Percentiles rank a stretch among this genome's conserved stretches.
phyloP scores from a whole-genome alignment of 768 basidiomycete species.

The Tylopilus rubrobrunneus region DNA sequence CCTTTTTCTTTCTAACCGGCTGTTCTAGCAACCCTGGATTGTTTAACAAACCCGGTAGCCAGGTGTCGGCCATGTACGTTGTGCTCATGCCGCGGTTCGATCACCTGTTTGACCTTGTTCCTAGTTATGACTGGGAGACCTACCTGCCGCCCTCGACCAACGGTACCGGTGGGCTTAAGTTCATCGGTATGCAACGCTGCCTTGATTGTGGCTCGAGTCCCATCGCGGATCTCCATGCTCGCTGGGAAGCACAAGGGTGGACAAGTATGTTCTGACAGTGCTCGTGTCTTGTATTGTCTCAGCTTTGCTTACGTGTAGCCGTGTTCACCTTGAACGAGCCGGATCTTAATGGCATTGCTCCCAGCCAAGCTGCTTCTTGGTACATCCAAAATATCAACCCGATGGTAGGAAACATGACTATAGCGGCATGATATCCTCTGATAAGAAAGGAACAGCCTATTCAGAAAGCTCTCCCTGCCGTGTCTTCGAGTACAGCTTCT shows the following conservation, averaged over 20 bases:
- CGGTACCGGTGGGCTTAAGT: constrained; percentile 34
- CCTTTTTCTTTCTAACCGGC: background rate
- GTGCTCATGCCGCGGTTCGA: background rate
- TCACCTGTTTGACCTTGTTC: background rate
- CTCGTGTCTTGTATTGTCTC: background rate
- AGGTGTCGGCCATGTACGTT: constrained; percentile 34
- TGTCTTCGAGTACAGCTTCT: constrained; percentile 30
- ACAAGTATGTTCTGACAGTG: constrained; percentile 21
- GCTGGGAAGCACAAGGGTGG: constrained; percentile 31
- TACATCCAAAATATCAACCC: constrained; percentile 36
- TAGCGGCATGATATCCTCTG: background rate
- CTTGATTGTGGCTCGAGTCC: constrained; percentile 36
- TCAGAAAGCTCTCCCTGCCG: constrained; percentile 37
- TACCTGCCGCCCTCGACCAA: constrained; percentile 32
- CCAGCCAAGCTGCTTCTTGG: constrained; percentile 33
- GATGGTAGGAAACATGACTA: constrained; percentile 20
- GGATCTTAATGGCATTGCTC: constrained; percentile 28
- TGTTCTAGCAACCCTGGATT: constrained; percentile 26
- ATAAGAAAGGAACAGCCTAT: constrained; percentile 22
- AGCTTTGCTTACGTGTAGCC: constrained; percentile 9
- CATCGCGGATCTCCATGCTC: constrained; percentile 27
- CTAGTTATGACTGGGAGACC: constrained; percentile 38
- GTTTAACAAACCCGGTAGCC: constrained; percentile 26
- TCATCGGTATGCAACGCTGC: constrained; percentile 40
- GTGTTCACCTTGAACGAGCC: constrained; percentile 38